phyloP scores from a whole-genome alignment of 2,329 filamentous ascomycete species.

The Plectosphaerella sp. region DNA sequence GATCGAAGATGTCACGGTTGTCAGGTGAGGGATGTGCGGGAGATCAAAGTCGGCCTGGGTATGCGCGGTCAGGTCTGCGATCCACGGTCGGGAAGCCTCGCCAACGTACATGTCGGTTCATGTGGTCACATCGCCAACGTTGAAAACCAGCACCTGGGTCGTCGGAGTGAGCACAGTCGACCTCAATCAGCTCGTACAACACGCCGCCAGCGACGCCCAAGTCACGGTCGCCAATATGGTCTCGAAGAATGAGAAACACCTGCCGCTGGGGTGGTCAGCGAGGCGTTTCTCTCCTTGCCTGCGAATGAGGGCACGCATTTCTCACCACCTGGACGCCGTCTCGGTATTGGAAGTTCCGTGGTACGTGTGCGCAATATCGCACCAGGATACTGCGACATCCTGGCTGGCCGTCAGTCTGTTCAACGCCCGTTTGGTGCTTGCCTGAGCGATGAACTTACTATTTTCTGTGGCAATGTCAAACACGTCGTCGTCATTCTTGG shows the following conservation, averaged over 20 bases:
- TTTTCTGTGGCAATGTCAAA: too few species aligned
- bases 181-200: constrained; percentile 41
- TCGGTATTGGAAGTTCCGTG: constrained; percentile 40
- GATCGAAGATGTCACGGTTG: constrained; percentile 36
- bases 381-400: constrained; percentile 42
- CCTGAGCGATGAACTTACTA: neutral
- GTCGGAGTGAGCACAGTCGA: constrained; percentile 37
- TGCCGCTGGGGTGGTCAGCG: constrained; percentile 8
- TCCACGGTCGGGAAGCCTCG: neutral
- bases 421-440: neutral
- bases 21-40: constrained; percentile 42
- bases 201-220: constrained; percentile 38
- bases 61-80: constrained; percentile 3
- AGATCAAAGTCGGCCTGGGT: constrained; percentile 35
- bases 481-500: too few species aligned
- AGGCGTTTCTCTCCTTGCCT: neutral
- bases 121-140: constrained; percentile 39
- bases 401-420: constrained; percentile 9
- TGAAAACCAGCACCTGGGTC: constrained; percentile 41
- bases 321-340: constrained; percentile 37
- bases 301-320: neutral
- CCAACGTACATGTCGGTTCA: constrained; percentile 33
- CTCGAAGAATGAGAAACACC: constrained; percentile 36
- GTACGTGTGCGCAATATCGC: constrained; percentile 36
- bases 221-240: constrained; percentile 40